Conservation (phyloP, 495 filamentous ascomycete genomes). For the Pyronema domesticum region DNA sequence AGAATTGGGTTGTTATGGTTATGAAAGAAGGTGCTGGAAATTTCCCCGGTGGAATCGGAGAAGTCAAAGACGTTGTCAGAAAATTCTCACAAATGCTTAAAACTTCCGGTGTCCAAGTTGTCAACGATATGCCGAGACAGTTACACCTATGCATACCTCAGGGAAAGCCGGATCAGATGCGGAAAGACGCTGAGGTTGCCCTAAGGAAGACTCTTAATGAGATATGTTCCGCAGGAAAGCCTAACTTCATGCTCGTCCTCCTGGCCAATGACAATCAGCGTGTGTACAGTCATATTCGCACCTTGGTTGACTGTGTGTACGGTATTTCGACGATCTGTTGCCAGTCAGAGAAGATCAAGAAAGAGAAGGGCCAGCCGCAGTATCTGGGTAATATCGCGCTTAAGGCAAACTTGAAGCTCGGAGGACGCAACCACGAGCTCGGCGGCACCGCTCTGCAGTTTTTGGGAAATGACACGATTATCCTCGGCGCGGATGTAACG, state of each 20-base stretch:
- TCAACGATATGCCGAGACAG: neutral
- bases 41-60: neutral
- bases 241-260: slow-evolving; percentile 2
- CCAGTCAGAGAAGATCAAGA: slow-evolving; percentile 15
- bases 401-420: slow-evolving; percentile 63
- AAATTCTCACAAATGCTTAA: neutral
- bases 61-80: neutral
- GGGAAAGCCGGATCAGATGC: neutral
- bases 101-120: neutral
- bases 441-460: neutral
- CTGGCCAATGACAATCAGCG: neutral
- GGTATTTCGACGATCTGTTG: slow-evolving; percentile 20
- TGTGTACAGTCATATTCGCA: slow-evolving; percentile 1
- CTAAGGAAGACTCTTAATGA: neutral
- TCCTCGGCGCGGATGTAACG: slow-evolving; percentile 73
- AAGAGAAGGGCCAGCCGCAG: slow-evolving; percentile 14
- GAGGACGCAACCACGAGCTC: slow-evolving; percentile 51
- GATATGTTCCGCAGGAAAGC: neutral
- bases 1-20: slow-evolving; percentile 3
- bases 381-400: slow-evolving; percentile 23
- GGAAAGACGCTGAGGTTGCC: neutral
- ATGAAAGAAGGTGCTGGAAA: neutral
- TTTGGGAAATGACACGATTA: slow-evolving; percentile 54
- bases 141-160: neutral
- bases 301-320: slow-evolving; percentile 6